These are phyloP conservation scores for Syncephalastrum racemosum DNA, from an alignment of 371 early-diverging fungal genomes.

Conservation along the genomic window DNA sequence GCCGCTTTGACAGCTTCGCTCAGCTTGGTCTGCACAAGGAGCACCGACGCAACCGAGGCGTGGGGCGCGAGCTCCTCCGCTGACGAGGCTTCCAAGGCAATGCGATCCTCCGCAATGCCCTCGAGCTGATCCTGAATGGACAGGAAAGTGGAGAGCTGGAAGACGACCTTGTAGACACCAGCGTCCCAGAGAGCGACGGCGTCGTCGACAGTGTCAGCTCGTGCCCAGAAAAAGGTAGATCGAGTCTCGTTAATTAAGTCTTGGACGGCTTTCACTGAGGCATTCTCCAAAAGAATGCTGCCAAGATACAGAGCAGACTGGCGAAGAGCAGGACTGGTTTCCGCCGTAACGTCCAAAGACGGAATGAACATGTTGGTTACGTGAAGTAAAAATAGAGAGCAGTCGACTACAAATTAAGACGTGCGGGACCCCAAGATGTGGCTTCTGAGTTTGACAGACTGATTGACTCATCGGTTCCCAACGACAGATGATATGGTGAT, in stretches of 20 bases:
- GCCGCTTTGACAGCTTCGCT: constrained; percentile 10
- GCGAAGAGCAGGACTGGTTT: constrained; percentile 25
- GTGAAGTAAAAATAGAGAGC: neutral
- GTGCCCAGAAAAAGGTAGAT: constrained; percentile 57
- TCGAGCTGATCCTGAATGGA: constrained; percentile 24
- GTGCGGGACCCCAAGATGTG: too few species aligned
- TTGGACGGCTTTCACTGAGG: constrained; percentile 38
- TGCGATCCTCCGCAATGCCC: constrained; percentile 43
- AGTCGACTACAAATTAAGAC: neutral
- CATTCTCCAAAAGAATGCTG: constrained; percentile 34
- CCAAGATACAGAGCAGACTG: constrained; percentile 29
- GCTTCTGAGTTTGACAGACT: too few species aligned
- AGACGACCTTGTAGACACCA: constrained; percentile 61
- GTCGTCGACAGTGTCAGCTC: constrained; percentile 46
- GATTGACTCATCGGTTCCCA: too few species aligned
- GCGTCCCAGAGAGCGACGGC: constrained; percentile 58
- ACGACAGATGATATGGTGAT: too few species aligned
- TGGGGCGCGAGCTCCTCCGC: constrained; percentile 1
- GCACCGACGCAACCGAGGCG: constrained; percentile 1
- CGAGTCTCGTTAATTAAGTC: constrained; percentile 38
- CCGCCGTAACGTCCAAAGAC: constrained; percentile 38
- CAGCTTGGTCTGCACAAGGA: constrained; percentile 14
- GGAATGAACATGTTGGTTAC: constrained; percentile 53
- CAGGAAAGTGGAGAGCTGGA: constrained; percentile 38
- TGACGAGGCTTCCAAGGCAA: constrained; percentile 31